Evolutionary conservation across 768 basidiomycete genomes (phyloP).

Genomic region (Mrakia hoshinonis): DNA sequence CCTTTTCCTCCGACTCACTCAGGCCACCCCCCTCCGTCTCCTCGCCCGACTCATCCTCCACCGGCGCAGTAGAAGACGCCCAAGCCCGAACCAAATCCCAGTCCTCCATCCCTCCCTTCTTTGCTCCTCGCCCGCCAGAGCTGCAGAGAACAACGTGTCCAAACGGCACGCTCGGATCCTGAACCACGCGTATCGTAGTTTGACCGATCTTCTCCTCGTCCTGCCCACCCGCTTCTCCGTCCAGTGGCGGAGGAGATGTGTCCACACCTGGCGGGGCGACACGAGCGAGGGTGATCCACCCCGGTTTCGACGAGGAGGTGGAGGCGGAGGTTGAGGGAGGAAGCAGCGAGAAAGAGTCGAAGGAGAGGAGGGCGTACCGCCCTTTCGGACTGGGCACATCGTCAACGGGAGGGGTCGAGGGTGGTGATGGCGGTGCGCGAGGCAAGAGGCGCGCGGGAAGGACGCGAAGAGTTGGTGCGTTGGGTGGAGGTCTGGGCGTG

Average conservation of each 20-base stretch:
- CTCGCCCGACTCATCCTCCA: background rate
- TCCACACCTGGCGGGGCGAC: background rate
- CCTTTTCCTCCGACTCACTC: background rate
- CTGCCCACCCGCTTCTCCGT: no score
- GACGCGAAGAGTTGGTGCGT: background rate
- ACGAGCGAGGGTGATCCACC: background rate
- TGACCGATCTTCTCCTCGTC: no score
- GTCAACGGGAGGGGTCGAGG: background rate
- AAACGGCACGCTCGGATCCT: conserved; percentile 1
- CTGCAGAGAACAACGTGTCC: background rate
- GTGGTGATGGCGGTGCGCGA: background rate
- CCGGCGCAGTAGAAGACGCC: background rate
- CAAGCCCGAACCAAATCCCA: background rate
- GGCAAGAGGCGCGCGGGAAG: conserved; percentile 2
- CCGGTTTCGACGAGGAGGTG: background rate
- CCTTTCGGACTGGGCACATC: background rate
- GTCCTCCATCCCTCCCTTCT: background rate
- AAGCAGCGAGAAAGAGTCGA: background rate
- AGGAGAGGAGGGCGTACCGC: background rate
- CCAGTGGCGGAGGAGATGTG: background rate
- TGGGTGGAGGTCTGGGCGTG: background rate
- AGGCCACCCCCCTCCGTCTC: background rate
- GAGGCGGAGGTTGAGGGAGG: background rate
- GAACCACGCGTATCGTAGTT: background rate
- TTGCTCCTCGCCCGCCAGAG: background rate